Evolutionary conservation across 139 green algal genomes (phyloP).

Genomic region (Tetraselmis chui): DNA sequence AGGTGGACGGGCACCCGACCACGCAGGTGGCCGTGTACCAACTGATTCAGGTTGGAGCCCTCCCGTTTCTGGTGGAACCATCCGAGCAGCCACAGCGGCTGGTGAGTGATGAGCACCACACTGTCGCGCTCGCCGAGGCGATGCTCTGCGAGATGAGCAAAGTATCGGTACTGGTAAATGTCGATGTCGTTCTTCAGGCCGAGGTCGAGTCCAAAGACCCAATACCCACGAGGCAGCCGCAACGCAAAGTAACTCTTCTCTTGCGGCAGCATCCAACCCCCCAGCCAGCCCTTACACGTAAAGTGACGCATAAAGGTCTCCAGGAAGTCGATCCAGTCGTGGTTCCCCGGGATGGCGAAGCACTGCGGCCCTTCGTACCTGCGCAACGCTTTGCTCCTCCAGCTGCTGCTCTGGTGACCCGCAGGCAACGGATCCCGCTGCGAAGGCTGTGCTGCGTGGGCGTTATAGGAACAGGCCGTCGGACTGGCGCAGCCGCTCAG

Average conservation of each 20-base stretch:
- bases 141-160: slow-evolving; percentile 76
- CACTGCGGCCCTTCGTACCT: slow-evolving; percentile 54
- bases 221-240: slow-evolving; percentile 75
- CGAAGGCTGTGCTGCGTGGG: background rate
- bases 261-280: slow-evolving; percentile 82
- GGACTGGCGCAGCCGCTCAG: background rate
- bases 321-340: slow-evolving; percentile 79
- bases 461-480: background rate
- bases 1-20: slow-evolving; percentile 65
- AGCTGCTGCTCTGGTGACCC: no score
- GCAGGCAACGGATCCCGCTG: no score
- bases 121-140: slow-evolving; percentile 57
- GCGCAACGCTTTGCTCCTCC: slow-evolving; percentile 25
- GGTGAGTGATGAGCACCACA: slow-evolving; percentile 81
- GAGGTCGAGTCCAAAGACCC: slow-evolving; percentile 83
- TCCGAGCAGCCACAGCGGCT: slow-evolving; percentile 75
- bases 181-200: slow-evolving; percentile 74
- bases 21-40: slow-evolving; percentile 65
- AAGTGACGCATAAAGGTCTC: slow-evolving; percentile 74
- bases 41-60: slow-evolving; percentile 64
- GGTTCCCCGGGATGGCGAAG: slow-evolving; percentile 81
- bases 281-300: slow-evolving; percentile 76
- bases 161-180: slow-evolving; percentile 79
- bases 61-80: slow-evolving; percentile 60
- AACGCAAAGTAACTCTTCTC: slow-evolving; percentile 85